Base-by-base conservation (phyloP, 2,329 filamentous ascomycete species). In the Penicillium decumbens region DNA sequence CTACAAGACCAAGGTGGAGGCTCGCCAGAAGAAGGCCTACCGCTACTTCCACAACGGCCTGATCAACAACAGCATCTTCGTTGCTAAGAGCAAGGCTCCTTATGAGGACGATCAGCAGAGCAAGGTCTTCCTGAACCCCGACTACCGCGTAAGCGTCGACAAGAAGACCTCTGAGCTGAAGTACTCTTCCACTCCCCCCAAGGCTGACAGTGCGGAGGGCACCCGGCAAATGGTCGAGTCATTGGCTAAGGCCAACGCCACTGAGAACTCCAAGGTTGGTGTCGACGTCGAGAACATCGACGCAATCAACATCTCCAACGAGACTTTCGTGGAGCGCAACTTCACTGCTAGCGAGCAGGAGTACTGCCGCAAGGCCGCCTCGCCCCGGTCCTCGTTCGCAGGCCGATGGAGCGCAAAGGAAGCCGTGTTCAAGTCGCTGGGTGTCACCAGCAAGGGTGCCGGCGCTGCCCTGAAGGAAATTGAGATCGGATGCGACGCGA, bases 391-490 rank as follows among this genome's bases (percentile, higher is more conserved):
- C 58, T 95, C 89, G 44, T 98, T 96, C 72, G 89, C 92, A 4
- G 93, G 93, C 43, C 84, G 90, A 60, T 98, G 93, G 93, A 92
- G 87, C 64, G 93, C 93, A 30, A 98, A 98, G 77, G 93, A 98
- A 47, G 93, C 93, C 25, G 91, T 98, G 0, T 98, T 98, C 80
- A 98, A 98, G 82, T 90, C 89, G 32, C 79, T 98, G 12, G 90
- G 91, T 59, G 91, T 97, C 10, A 75, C 80, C 61, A 87, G 91
- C 72, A 85, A 88, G 73, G 93, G 93, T 54, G 91, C 87, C 8
- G 93, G 95, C 57, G 92, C 93, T 51, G 80, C 89, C 13, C 72
- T 98, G 73, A 93, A 86, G 77, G 91, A 97, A 37, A 98, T 98
- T 75, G 95, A 98, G 75, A 92, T 98, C 62, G 72, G 82, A 54